Evolutionary conservation across 257 asterid genomes (phyloP).

Genomic region (Cynanchum wilfordii): DNA sequence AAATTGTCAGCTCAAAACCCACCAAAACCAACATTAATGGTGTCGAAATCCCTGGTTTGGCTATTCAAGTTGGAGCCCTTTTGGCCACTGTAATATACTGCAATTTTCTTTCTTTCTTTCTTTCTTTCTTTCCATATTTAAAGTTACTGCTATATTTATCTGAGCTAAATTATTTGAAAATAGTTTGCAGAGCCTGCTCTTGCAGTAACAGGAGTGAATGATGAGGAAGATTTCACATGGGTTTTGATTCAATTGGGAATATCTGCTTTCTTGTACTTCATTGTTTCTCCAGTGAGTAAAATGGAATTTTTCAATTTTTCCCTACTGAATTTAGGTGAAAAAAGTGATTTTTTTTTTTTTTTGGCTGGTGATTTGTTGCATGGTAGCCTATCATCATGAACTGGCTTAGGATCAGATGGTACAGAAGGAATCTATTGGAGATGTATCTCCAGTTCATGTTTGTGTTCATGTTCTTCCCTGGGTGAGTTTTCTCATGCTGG

Average conservation of each 20-base stretch:
- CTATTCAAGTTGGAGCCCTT: slow-evolving; percentile 55
- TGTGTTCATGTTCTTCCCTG: slow-evolving; percentile 76
- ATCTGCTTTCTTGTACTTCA: slow-evolving; percentile 68
- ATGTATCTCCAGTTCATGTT: slow-evolving; percentile 88
- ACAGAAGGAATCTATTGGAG: slow-evolving; percentile 63
- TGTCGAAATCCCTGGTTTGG: slow-evolving; percentile 35
- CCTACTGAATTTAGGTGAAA: background rate
- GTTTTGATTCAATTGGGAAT: slow-evolving; percentile 58
- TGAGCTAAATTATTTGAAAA: slow-evolving; percentile 11
- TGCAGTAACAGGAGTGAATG: slow-evolving; percentile 61
- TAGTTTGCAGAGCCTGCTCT: slow-evolving; percentile 64
- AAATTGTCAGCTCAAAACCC: slow-evolving; percentile 17
- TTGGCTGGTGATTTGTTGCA: slow-evolving; percentile 1
- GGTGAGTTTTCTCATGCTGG: slow-evolving; percentile 36
- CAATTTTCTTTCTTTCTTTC: background rate
- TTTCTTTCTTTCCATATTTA: background rate
- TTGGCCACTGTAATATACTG: slow-evolving; percentile 44
- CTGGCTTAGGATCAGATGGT: slow-evolving; percentile 87
- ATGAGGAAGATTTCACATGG: slow-evolving; percentile 54
- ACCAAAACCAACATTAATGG: slow-evolving; percentile 11
- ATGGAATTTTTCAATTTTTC: background rate
- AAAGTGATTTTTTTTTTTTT: too few species aligned
- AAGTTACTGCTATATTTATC: background rate
- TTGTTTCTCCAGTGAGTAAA: slow-evolving; percentile 59
- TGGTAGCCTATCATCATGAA: slow-evolving; percentile 77